Evolutionary conservation across 305 asterid species (phyloP), one percentile per base, ranked within the genome.

Genomic region (Striga hermonthica): DNA sequence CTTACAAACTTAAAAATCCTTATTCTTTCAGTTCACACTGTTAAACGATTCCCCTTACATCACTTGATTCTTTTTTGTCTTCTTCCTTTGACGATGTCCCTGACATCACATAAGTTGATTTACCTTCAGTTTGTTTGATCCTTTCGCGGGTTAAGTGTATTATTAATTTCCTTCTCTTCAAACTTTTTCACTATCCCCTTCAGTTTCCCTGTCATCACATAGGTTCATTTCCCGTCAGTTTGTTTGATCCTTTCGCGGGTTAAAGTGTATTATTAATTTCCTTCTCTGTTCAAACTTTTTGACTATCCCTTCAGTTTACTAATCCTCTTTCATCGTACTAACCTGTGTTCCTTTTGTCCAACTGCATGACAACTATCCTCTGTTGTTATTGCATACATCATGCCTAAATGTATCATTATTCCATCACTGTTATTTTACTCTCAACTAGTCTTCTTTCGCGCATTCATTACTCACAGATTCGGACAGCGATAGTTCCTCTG

Each of bases 401-500:
- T 56, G 57, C 44, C 15, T 57, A 5, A 3, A 36, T 31, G 2
- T 48, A 9, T 52, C 35, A 43, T 9, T 6, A 22, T 14, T 16
- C 10, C 37, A 36, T 63, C 38, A 48, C n/a, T 40, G 3, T 52
- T 13, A 40, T 40, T n/a, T n/a, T n/a, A n/a, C 4, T 43, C 13
- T 7, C 12, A 3, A 16, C 57, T 45, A 66, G 31, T 22, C 1
- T 35, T 34, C 13, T 35, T 28, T 48, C 36, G 10, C 12, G 12
- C 44, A n/a, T 50, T 7, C 47, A 15, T 12, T 15, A 14, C 58
- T 60, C 15, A 70, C 49, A 81, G 85, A 75, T 71, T 78, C 81
- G 4, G 83, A 75, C 48, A 73, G 83, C 35, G 79, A 78, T 22
- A 78, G 81, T 57, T 75, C 86, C 52, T 81, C 86, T 65, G 71